Evolutionary conservation across 139 green algal species (phyloP).

Genomic region (Coelastrella sp.): DNA sequence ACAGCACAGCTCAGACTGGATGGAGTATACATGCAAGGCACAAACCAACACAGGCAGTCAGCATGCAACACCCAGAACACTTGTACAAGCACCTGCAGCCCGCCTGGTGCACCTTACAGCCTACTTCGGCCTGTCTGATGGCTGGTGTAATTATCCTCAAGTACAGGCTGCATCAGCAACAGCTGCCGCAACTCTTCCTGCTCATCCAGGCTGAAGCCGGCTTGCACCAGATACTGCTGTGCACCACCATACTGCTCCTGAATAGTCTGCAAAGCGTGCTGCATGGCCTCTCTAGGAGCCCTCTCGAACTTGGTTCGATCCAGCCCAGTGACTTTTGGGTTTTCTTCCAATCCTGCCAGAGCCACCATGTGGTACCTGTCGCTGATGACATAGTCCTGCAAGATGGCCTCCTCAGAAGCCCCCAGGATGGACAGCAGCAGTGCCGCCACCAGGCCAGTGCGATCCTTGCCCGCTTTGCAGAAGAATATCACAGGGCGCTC

Average conservation of each 20-base stretch:
- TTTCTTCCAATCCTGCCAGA: conserved; percentile 36
- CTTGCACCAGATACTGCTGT: conserved; percentile 3
- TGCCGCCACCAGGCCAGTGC: conserved; percentile 76
- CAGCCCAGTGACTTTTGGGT: conserved; percentile 25
- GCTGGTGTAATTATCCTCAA: not conserved
- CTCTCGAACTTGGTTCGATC: conserved; percentile 31
- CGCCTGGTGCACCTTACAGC: not conserved
- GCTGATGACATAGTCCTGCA: conserved; percentile 63
- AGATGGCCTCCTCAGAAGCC: conserved; percentile 59
- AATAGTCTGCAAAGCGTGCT: conserved; percentile 10
- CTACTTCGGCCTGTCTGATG: not conserved
- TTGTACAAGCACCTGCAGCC: too few species aligned
- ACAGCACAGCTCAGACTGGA: too few species aligned
- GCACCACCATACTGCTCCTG: not conserved
- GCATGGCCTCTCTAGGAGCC: conserved; percentile 37
- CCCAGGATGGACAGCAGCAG: conserved; percentile 71
- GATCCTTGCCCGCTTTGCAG: conserved; percentile 82
- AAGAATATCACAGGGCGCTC: conserved; percentile 73
- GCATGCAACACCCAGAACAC: too few species aligned
- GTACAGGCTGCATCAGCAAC: not conserved
- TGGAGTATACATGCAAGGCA: too few species aligned
- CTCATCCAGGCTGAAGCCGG: conserved; percentile 13
- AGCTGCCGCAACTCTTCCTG: conserved; percentile 33
- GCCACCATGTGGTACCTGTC: conserved; percentile 38
- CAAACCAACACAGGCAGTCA: too few species aligned